These are phyloP conservation scores for Torrubiellomyces zombiae DNA, from an alignment of 2,329 filamentous ascomycete genomes.

Conservation along the genomic window DNA sequence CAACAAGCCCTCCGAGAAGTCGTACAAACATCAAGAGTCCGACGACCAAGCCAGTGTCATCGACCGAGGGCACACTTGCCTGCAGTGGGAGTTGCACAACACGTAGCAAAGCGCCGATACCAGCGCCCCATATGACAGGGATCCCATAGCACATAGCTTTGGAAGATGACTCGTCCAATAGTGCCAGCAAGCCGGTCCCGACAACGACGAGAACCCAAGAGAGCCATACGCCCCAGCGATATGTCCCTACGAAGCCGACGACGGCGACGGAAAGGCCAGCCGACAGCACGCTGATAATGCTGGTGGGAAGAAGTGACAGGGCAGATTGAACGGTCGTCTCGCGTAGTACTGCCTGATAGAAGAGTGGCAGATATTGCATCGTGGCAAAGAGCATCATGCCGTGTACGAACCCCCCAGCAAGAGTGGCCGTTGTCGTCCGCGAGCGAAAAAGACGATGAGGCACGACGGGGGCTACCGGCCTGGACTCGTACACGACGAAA, in stretches of 20 bases:
- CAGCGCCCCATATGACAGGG: slow-evolving; percentile 1
- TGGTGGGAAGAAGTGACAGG: slow-evolving; percentile 10
- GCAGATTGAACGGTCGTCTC: slow-evolving; percentile 12
- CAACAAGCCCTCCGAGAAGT: slow-evolving; percentile 3
- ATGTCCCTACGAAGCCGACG: background rate
- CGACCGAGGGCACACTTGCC: slow-evolving; percentile 2
- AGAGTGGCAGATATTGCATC: slow-evolving; percentile 16
- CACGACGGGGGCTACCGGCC: slow-evolving; percentile 12
- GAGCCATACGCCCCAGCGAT: background rate
- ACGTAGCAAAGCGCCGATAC: background rate
- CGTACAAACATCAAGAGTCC: slow-evolving; percentile 2
- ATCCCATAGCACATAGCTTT: slow-evolving; percentile 1
- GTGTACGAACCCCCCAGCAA: slow-evolving; percentile 13
- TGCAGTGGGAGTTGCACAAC: slow-evolving; percentile 4
- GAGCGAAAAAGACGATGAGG: slow-evolving; percentile 15
- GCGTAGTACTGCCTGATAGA: slow-evolving; percentile 16
- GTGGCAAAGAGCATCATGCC: slow-evolving; percentile 14
- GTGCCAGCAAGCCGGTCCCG: background rate
- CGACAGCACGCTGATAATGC: slow-evolving; percentile 1
- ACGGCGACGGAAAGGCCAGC: background rate
- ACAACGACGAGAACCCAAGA: background rate
- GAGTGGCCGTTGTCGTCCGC: slow-evolving; percentile 8
- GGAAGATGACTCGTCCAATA: background rate
- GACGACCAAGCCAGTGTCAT: slow-evolving; percentile 3
- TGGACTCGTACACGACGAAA: slow-evolving; percentile 15